These are phyloP conservation scores for Colletotrichum abscissum DNA, from an alignment of 2,329 filamentous ascomycete genomes.

Conservation along the genomic window DNA sequence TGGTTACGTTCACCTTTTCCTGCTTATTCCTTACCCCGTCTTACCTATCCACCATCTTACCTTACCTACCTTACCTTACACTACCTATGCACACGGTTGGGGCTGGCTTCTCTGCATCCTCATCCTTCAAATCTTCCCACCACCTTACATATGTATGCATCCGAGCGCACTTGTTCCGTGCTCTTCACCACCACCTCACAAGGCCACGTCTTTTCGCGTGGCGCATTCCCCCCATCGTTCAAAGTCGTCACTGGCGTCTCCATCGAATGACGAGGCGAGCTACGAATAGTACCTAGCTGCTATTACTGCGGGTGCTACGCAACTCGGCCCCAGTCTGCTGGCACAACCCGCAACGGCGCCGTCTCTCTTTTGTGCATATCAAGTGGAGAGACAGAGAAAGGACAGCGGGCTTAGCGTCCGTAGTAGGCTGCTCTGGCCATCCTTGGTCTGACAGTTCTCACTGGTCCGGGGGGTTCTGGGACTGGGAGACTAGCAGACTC, in stretches of 20 bases:
- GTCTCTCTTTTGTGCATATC: neutral
- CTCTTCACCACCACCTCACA: slow-evolving; percentile 8
- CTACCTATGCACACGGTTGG: neutral
- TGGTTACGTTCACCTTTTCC: neutral
- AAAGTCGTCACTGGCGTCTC: slow-evolving; percentile 3
- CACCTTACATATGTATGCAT: slow-evolving; percentile 7
- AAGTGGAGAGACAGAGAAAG: neutral
- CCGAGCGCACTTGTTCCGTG: slow-evolving; percentile 17
- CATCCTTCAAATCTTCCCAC: neutral
- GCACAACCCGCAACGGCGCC: slow-evolving; percentile 6
- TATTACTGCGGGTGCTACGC: neutral
- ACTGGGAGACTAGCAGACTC: slow-evolving; percentile 1
- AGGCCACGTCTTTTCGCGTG: slow-evolving; percentile 25
- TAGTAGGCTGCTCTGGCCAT: neutral
- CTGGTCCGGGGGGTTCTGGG: slow-evolving; percentile 9
- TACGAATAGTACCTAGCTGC: neutral
- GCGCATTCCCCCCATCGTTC: neutral
- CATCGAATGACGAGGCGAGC: slow-evolving; percentile 15
- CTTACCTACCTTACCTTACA: neutral
- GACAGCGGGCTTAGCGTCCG: slow-evolving; percentile 1
- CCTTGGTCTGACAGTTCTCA: neutral
- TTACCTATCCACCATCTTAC: neutral
- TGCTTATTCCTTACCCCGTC: neutral
- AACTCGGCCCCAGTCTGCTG: slow-evolving; percentile 5
- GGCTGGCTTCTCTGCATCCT: neutral